Evolutionary conservation across 1,284 basidiomycete species (phyloP).

Genomic region (Apiotrichum sp.): DNA sequence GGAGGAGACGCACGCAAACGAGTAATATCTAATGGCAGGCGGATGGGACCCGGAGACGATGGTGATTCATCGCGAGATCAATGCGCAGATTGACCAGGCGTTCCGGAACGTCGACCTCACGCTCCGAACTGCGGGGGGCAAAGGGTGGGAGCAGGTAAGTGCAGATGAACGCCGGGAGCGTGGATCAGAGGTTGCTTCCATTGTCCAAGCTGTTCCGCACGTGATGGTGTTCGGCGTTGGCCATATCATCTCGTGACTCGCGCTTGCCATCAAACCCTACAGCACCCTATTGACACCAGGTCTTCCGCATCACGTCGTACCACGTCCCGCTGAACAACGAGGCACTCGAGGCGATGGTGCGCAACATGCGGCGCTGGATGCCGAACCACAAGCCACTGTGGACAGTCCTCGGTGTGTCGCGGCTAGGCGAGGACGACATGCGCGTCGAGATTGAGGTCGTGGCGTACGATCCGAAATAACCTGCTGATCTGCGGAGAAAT

Average conservation of each 20-base stretch:
- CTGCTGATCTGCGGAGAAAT: no score
- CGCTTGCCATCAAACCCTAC: not conserved
- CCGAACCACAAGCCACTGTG: constrained; percentile 29
- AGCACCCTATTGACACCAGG: constrained; percentile 2
- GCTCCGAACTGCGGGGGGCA: constrained; percentile 23
- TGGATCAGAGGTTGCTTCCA: not conserved
- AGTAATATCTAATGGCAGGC: constrained; percentile 5
- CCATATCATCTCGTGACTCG: not conserved
- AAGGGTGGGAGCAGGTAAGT: constrained; percentile 27
- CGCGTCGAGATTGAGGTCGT: constrained; percentile 29
- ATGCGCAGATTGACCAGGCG: constrained; percentile 29
- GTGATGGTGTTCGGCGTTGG: no score
- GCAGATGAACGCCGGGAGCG: not conserved
- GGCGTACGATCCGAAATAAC: constrained; percentile 11
- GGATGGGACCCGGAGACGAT: constrained; percentile 25
- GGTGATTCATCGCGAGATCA: constrained; percentile 14
- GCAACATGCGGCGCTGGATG: constrained; percentile 20
- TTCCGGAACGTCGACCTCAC: constrained; percentile 27
- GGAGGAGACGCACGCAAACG: no score
- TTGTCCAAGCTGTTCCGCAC: not conserved
- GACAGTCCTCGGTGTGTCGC: constrained; percentile 23
- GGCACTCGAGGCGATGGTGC: constrained; percentile 19
- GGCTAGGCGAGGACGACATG: constrained; percentile 23
- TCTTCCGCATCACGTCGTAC: constrained; percentile 23
- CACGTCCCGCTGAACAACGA: constrained; percentile 22